Evolutionary conservation across 768 basidiomycete species (phyloP).

Genomic region (Xerocomus potaroensis): DNA sequence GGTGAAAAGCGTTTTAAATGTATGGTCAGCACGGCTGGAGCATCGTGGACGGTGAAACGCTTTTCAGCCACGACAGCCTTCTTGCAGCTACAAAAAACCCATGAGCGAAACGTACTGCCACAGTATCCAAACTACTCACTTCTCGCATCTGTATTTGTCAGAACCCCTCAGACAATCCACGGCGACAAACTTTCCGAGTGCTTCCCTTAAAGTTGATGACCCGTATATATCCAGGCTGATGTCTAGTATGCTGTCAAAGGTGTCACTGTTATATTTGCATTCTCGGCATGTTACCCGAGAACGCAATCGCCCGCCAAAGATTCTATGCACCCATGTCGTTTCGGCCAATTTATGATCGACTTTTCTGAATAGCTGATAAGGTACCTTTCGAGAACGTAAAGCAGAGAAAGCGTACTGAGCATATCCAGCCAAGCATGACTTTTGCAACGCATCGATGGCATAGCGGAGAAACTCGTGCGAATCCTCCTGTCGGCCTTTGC

Average conservation of each 20-base stretch:
- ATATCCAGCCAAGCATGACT: constrained; percentile 68
- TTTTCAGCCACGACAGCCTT: constrained; percentile 88
- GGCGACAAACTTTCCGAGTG: constrained; percentile 74
- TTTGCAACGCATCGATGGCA: constrained; percentile 87
- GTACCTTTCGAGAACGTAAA: background rate
- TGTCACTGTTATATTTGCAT: constrained; percentile 89
- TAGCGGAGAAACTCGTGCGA: constrained; percentile 97
- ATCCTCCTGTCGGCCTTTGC: constrained; percentile 91
- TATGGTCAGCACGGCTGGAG: constrained; percentile 83
- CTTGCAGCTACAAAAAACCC: constrained; percentile 67
- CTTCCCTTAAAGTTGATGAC: constrained; percentile 58
- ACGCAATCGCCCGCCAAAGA: constrained; percentile 89
- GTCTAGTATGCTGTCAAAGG: constrained; percentile 93
- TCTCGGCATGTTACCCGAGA: constrained; percentile 84
- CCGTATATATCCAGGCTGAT: constrained; percentile 85
- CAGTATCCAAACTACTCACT: constrained; percentile 50
- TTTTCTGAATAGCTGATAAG: constrained; percentile 46
- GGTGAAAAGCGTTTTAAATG: constrained; percentile 96
- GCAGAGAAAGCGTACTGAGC: constrained; percentile 51
- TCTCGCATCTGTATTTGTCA: constrained; percentile 99
- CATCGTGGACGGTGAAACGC: constrained; percentile 81
- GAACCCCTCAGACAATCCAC: constrained; percentile 81
- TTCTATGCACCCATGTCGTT: constrained; percentile 90
- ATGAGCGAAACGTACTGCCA: constrained; percentile 4
- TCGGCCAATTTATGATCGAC: constrained; percentile 66